Base-by-base conservation (phyloP, 2,329 filamentous ascomycete genomes). In the Volutella citrinella region DNA sequence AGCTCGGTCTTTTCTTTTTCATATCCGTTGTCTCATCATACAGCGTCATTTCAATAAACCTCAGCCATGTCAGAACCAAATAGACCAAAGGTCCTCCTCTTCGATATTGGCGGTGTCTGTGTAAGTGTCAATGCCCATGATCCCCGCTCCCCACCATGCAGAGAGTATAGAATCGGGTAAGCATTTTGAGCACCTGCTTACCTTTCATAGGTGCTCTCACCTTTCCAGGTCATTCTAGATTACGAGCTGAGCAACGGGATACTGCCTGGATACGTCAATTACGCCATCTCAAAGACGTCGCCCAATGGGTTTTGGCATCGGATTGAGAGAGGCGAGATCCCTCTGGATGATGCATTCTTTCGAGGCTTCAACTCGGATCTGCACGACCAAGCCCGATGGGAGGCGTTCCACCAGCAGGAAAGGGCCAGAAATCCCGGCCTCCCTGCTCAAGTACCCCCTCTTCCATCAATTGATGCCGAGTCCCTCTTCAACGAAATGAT, bases 101-200 rank as follows among this genome's bases (percentile, higher is more conserved):
- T 97, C 61, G 93, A 98, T 64, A 93, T 98, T 49, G 93, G 93
- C 23, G 93, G 93, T 43, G 93, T 98, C 50, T 94, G 88, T 73
- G 91, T 95, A 83, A 72, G 87, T 80, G 31, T 9, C 41, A 32
- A 26, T n/a, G n/a, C 15, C 23, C 15, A 18, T 14, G 11, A 10
- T 35, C 19, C 18, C n/a, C n/a, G n/a, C n/a, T n/a, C n/a, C n/a
- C n/a, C n/a, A n/a, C n/a, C n/a, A n/a, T n/a, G n/a, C n/a, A n/a
- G n/a, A n/a, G n/a, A n/a, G n/a, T n/a, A n/a, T n/a, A n/a, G n/a
- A n/a, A n/a, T n/a, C n/a, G n/a, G n/a, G n/a, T n/a, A n/a, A n/a
- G n/a, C n/a, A n/a, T n/a, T n/a, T n/a, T n/a, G n/a, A n/a, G n/a
- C n/a, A n/a, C n/a, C n/a, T n/a, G n/a, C n/a, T n/a, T n/a, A n/a